Evolutionary conservation across 1,284 basidiomycete genomes (phyloP).

Genomic region (Dichomitus squalens): DNA sequence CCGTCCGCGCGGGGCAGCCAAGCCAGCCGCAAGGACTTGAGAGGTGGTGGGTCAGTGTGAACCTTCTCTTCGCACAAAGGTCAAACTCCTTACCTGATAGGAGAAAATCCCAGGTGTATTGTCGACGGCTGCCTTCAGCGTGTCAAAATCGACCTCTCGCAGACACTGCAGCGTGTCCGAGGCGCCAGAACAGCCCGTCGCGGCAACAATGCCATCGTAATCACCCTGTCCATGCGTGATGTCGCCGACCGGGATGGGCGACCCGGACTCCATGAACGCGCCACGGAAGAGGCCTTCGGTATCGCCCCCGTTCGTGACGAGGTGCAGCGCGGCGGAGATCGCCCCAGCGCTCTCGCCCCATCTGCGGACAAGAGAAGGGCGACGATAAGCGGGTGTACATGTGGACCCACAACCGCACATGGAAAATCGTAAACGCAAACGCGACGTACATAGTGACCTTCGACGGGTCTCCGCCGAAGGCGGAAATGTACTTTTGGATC

Average conservation of each 20-base stretch:
- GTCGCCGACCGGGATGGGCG: constrained; percentile 25
- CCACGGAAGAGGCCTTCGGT: constrained; percentile 38
- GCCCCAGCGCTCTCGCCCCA: constrained; percentile 49
- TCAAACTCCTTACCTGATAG: constrained; percentile 25
- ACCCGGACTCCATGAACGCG: constrained; percentile 35
- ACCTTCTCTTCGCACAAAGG: not conserved
- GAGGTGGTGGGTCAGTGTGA: not conserved
- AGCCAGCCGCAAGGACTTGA: constrained; percentile 6
- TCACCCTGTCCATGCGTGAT: constrained; percentile 34
- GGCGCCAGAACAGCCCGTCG: constrained; percentile 31
- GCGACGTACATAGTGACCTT: constrained; percentile 31
- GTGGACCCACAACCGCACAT: too few relatives aligned
- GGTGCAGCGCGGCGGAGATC: constrained; percentile 37
- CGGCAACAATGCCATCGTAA: constrained; percentile 24
- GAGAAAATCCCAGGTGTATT: constrained; percentile 29
- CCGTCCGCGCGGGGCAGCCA: constrained; percentile 43
- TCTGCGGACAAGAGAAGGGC: constrained; percentile 17
- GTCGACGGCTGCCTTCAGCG: constrained; percentile 32
- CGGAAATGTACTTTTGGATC: constrained; percentile 45
- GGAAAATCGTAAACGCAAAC: too few relatives aligned
- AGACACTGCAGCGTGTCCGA: constrained; percentile 43
- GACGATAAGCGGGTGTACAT: too few relatives aligned
- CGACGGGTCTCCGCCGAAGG: constrained; percentile 41
- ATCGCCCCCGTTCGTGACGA: constrained; percentile 37
- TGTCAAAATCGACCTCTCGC: constrained; percentile 33